Base-by-base conservation (phyloP, 148 eudicot genomes). In the Vaccinium macrocarpon region DNA sequence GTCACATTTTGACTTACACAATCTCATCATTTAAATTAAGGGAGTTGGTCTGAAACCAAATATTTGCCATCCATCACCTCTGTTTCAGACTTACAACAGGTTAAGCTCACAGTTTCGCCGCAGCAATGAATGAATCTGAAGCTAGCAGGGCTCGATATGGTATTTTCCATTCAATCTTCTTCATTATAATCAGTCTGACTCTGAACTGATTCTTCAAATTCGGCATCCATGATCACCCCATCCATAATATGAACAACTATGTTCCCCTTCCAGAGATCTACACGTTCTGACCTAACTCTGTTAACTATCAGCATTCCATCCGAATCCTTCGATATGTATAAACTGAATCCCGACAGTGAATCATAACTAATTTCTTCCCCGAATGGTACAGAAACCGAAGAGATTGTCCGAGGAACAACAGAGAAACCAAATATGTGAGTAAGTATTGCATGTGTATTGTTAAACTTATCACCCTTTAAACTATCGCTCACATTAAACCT, bases 141-240 rank as follows among this genome's bases (percentile, higher is more conserved):
- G 81, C 29, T 53, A 78, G 64, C 81, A 27, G 13, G 64, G 42
- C 11, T 53, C 0, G 42, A 19, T n/a, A 29, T 55, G 29, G 50
- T 15, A 42, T 64, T 51, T n/a, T 80, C 35, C 16, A 23, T 62
- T 81, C 86, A 81, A 50, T 86, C 85, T 52, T 89, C 89, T 15
- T 85, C 88, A 27, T 85, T 82, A 11, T 89, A 88, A 64, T 89
- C 87, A 23, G 90, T 88, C 84, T 51, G 78, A 82, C 93, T 89
- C 84, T 51, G 78, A 82, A 95, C 87, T 0, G 97, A 91, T 42
- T 89, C 90, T 84, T 89, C 90, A 84, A 96, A 96, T 55, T 91
- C 97, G 12, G 94, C 88, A 89, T 94, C 98, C 98, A 94, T 94
- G 32, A 96, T 82, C 11, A 93, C 97, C 70, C 99, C 95, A 89